Evolutionary conservation across 495 filamentous ascomycete genomes (phyloP).

Genomic region (Hyaloscypha variabilis): DNA sequence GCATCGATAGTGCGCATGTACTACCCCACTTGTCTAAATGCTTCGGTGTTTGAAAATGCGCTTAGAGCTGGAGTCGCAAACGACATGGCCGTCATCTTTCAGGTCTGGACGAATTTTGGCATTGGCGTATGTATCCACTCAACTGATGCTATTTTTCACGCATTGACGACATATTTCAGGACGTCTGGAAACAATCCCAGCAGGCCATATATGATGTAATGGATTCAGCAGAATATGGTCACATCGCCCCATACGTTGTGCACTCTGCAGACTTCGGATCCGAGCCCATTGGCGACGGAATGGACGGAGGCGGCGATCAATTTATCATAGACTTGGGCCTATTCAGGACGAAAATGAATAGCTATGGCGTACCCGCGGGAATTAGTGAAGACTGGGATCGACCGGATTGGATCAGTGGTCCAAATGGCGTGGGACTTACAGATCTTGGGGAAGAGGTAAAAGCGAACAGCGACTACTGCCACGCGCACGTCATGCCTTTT

Average conservation of each 20-base stretch:
- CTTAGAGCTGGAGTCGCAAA: too few species aligned
- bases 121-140: too few species aligned
- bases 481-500: conserved; percentile 33
- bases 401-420: conserved; percentile 29
- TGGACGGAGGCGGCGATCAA: conserved; percentile 26
- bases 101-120: too few species aligned
- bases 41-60: too few species aligned
- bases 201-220: conserved; percentile 26
- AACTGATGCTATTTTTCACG: too few species aligned
- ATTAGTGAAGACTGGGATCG: conserved; percentile 36
- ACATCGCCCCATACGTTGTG: conserved; percentile 32
- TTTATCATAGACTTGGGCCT: conserved; percentile 28
- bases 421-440: conserved; percentile 15
- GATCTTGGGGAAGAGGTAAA: conserved; percentile 17
- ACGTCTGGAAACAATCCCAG: conserved; percentile 29
- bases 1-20: too few species aligned
- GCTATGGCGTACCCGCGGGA: conserved; percentile 28
- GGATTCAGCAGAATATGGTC: conserved; percentile 15
- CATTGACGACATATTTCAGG: too few species aligned
- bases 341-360: conserved; percentile 24
- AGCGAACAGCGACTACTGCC: conserved; percentile 25
- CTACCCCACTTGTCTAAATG: too few species aligned
- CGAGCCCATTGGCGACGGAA: conserved; percentile 33
- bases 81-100: too few species aligned
- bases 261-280: conserved; percentile 32